Evolutionary conservation across 2,329 filamentous ascomycete genomes (phyloP).

Genomic region (Alternaria dauci): DNA sequence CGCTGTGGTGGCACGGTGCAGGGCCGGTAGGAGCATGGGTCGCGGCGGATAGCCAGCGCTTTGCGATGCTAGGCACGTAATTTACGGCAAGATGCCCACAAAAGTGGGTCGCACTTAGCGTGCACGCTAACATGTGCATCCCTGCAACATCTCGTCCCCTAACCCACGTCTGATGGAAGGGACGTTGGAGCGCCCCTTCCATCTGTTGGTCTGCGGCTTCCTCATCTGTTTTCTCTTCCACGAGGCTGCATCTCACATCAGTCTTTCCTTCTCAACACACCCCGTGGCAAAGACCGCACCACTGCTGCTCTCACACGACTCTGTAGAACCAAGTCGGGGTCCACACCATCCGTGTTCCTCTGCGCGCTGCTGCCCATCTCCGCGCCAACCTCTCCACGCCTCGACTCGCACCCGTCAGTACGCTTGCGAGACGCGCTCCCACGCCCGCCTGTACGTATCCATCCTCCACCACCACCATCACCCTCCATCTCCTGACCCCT

Average conservation of each 20-base stretch:
- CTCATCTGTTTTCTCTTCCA: conserved; percentile 33
- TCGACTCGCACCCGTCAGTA: conserved; percentile 26
- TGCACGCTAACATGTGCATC: not conserved
- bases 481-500: conserved; percentile 3
- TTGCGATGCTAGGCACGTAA: conserved; percentile 25
- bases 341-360: conserved; percentile 25
- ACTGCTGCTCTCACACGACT: conserved; percentile 12
- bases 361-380: conserved; percentile 37
- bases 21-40: conserved; percentile 4
- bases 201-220: conserved; percentile 33
- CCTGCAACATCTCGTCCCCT: conserved; percentile 19
- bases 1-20: not conserved
- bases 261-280: conserved; percentile 23
- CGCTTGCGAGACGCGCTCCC: conserved; percentile 27
- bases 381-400: conserved; percentile 35
- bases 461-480: conserved; percentile 7
- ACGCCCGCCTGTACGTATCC: conserved; percentile 14
- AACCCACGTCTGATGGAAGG: conserved; percentile 25
- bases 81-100: conserved; percentile 20
- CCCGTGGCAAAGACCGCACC: conserved; percentile 20
- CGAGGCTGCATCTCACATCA: conserved; percentile 24
- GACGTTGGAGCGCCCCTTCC: conserved; percentile 37
- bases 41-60: conserved; percentile 19
- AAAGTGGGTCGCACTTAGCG: conserved; percentile 2
- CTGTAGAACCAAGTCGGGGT: conserved; percentile 16